Evolutionary conservation across 2,329 filamentous ascomycete species (phyloP), one percentile per base, ranked within the genome.

Genomic region (Botryotinia convoluta): DNA sequence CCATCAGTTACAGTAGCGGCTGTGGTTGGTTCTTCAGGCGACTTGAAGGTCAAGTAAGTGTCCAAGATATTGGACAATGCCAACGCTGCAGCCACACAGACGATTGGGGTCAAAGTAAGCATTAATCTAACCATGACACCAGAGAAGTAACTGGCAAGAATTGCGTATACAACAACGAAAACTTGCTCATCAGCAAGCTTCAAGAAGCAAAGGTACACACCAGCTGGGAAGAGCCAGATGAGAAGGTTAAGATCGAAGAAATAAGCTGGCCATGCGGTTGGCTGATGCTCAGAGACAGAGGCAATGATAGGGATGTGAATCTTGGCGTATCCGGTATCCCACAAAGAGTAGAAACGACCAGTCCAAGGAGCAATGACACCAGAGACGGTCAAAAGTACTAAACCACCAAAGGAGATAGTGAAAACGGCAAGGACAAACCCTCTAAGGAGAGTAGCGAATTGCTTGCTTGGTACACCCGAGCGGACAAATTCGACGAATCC

Each of bases 61-160:
- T 98, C 95, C 69, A 99, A 87, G 71, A 99, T 92, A 77, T 92
- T 90, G 29, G 96, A 98, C 60, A 94, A 85, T 26, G 94, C 93
- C 79, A 99, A 90, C 62, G 95, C 96, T 72, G 95, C 94, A 60
- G 96, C 92, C 77, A 98, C 94, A 83, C 96, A 99, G 69, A 99
- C 96, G 77, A 99, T 92, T 1, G 96, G 96, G 1, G 96, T 99
- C 78, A 99, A 86, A 0, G 96, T 99, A 75, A 99, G 89, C 96
- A 99, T 99, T 80, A 99, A 86, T 84, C 96, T 94, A 75, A 99
- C 96, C 96, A 99, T 99, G 84, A 99, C 97, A 82, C 96, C 96
- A 37, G 97, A 94, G 80, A 99, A 99, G 87, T 99, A 99, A 84
- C 94, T 98, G 77, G 94, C 93, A 76, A 98, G 92, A 63, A 99